A percentile compares a stretch with the other conserved stretches of the same genome.
phyloP scores from a whole-genome alignment of 192 early-diverging fungal genomes.

The Coemansia sp. region DNA sequence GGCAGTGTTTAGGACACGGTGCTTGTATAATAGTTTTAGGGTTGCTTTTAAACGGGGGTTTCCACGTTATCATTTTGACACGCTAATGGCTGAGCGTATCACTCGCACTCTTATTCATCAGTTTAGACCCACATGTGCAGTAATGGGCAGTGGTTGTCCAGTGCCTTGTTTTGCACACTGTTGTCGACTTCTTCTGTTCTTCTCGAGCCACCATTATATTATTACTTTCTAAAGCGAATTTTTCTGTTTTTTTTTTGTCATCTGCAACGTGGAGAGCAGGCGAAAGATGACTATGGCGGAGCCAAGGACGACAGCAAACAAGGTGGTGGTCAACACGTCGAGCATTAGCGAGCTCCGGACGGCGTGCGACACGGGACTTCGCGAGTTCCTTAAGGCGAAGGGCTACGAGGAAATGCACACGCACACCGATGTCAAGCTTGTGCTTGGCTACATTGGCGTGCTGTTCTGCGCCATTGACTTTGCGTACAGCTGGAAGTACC shows the following conservation, averaged over 20 bases:
- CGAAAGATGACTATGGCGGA: constrained; percentile 6
- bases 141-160: neutral
- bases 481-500: constrained; percentile 66
- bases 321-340: constrained; percentile 51
- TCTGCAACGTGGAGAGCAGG: neutral
- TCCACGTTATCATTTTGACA: too few relatives aligned
- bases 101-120: neutral
- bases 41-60: too few relatives aligned
- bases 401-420: constrained; percentile 71
- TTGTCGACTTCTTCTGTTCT: neutral
- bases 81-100: neutral
- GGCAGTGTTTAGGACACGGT: too few relatives aligned
- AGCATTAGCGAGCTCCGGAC: constrained; percentile 59
- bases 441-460: constrained; percentile 76
- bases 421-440: constrained; percentile 79
- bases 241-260: neutral
- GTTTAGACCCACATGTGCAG: neutral
- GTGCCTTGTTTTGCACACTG: neutral
- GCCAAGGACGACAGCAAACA: constrained; percentile 4
- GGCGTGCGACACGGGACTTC: constrained; percentile 65
- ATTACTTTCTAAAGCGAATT: neutral
- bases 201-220: neutral
- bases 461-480: constrained; percentile 71
- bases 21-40: too few relatives aligned
- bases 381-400: constrained; percentile 43